A percentile compares a stretch with the other conserved stretches of the same genome.
Conservation (phyloP, 2,329 filamentous ascomycete genomes). For the Graphilbum ipis-grandicollis region DNA sequence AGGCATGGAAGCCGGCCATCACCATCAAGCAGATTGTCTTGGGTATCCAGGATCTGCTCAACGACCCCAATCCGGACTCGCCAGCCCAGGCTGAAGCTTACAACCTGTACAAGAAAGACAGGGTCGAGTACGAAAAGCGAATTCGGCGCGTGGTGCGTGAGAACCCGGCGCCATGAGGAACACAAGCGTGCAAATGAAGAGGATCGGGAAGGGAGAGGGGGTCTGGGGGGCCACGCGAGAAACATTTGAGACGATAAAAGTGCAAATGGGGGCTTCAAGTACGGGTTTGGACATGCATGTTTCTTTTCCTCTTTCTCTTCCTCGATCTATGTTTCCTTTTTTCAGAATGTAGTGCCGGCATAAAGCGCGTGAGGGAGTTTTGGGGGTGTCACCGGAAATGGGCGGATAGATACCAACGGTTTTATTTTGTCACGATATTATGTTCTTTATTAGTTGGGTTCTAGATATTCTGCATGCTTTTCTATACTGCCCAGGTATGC, state of each 20-base stretch:
- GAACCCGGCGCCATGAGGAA: conserved; percentile 53
- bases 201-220: too few species aligned
- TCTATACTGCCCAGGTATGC: too few species aligned
- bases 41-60: conserved; percentile 86
- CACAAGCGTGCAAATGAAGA: background rate
- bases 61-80: conserved; percentile 93
- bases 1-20: conserved; percentile 96
- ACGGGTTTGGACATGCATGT: too few species aligned
- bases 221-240: too few species aligned
- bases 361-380: background rate
- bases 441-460: background rate
- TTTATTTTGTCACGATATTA: background rate
- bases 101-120: conserved; percentile 88
- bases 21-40: conserved; percentile 96
- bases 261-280: too few species aligned
- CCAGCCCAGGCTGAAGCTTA: conserved; percentile 96
- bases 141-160: conserved; percentile 76
- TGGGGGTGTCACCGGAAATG: background rate
- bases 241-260: too few species aligned
- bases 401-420: background rate
- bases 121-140: conserved; percentile 71
- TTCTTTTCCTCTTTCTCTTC: too few species aligned
- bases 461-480: background rate
- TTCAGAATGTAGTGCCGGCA: too few species aligned
- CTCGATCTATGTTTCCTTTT: too few species aligned